phyloP scores from a whole-genome alignment of 768 basidiomycete species.

The Tulasnella sp. region DNA sequence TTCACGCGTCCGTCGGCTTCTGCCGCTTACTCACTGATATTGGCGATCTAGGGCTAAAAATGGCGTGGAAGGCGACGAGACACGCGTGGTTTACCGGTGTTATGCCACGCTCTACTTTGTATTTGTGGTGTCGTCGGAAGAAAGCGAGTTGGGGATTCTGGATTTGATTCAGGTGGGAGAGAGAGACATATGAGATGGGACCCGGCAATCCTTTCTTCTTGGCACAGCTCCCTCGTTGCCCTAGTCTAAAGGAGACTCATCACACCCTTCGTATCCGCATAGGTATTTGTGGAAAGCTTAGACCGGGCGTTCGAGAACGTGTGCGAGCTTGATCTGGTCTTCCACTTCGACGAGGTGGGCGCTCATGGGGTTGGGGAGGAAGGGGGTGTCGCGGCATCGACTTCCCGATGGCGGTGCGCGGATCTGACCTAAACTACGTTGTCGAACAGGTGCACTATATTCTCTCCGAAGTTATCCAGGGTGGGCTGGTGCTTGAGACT shows the following conservation, averaged over 20 bases:
- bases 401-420: slow-evolving; percentile 12
- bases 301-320: slow-evolving; percentile 97
- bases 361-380: background rate
- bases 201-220: too few species aligned
- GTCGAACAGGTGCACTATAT: slow-evolving; percentile 79
- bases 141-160: slow-evolving; percentile 93
- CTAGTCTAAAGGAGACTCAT: background rate
- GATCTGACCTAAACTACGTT: background rate
- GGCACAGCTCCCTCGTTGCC: background rate
- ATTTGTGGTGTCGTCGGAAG: slow-evolving; percentile 92
- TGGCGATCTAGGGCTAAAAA: slow-evolving; percentile 27
- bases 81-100: slow-evolving; percentile 88
- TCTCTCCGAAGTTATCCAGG: slow-evolving; percentile 93
- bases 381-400: background rate
- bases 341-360: slow-evolving; percentile 92
- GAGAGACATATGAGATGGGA: slow-evolving; percentile 30
- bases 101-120: slow-evolving; percentile 97
- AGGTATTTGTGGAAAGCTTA: slow-evolving; percentile 97
- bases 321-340: slow-evolving; percentile 95
- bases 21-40: slow-evolving; percentile 27
- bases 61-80: slow-evolving; percentile 34
- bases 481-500: slow-evolving; percentile 93
- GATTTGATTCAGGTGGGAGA: slow-evolving; percentile 87
- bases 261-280: slow-evolving; percentile 20
- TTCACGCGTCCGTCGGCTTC: background rate